These are phyloP conservation scores for Pestalotiopsis sp. DNA, from an alignment of 2,329 filamentous ascomycete genomes.

Conservation along the genomic window DNA sequence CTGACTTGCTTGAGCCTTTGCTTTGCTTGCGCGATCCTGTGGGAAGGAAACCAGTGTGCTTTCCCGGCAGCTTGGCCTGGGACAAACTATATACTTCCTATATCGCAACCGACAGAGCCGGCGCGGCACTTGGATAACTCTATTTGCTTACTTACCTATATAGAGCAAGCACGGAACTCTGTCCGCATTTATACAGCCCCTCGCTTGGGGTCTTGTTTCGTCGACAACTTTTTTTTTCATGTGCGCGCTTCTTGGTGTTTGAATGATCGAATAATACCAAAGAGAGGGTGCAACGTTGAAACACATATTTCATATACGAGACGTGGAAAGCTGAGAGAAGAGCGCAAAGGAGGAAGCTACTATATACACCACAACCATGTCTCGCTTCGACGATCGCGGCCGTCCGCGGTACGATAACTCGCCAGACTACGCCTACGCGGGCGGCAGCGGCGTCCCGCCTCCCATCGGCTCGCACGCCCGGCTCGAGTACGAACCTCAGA, in stretches of 20 bases:
- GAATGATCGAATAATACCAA: background rate
- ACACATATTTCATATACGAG: background rate
- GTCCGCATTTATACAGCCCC: background rate
- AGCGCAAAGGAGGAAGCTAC: background rate
- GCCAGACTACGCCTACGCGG: constrained; percentile 13
- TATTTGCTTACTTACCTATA: background rate
- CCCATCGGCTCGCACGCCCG: constrained; percentile 1
- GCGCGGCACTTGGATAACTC: background rate
- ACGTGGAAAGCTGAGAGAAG: background rate
- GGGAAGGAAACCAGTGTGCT: no score
- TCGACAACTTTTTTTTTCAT: background rate
- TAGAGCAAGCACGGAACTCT: background rate
- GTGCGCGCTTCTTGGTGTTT: background rate
- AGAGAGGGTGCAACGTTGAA: background rate
- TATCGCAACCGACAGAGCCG: background rate
- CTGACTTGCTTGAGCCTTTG: background rate
- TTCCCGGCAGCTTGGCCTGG: no score
- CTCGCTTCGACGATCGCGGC: constrained; percentile 10
- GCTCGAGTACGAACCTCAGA: constrained; percentile 47
- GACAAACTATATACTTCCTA: background rate
- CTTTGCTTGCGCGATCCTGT: no score
- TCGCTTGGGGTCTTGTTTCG: background rate
- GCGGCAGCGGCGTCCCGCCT: constrained; percentile 6
- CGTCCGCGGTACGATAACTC: constrained; percentile 3
- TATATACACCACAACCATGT: background rate